Conservation (phyloP, 2,329 filamentous ascomycete species). For the Exserohilum turcica region DNA sequence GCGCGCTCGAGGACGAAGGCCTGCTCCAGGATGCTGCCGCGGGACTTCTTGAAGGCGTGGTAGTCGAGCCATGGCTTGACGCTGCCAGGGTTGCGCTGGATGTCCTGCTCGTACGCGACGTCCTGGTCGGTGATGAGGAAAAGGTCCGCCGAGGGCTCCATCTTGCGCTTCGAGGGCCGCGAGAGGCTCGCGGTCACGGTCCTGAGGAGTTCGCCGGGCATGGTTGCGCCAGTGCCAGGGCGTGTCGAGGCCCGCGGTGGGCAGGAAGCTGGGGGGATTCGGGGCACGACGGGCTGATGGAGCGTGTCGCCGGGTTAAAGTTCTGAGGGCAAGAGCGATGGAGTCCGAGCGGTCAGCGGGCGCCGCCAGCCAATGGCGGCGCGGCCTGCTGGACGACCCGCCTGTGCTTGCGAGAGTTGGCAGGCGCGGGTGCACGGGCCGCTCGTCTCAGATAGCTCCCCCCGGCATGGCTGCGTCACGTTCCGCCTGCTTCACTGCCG, state of each 20-base stretch:
- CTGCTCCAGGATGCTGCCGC: slow-evolving; percentile 85
- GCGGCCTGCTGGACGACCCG: slow-evolving; percentile 5
- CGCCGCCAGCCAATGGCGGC: slow-evolving; percentile 16
- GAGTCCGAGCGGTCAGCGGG: slow-evolving; percentile 19
- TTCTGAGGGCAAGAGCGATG: slow-evolving; percentile 21
- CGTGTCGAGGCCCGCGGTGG: slow-evolving; percentile 39
- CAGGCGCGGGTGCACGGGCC: slow-evolving; percentile 22
- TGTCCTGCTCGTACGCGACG: slow-evolving; percentile 94
- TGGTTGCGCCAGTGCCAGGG: slow-evolving; percentile 43
- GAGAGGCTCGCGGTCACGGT: slow-evolving; percentile 43
- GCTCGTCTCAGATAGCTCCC: slow-evolving; percentile 21
- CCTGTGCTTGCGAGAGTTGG: slow-evolving; percentile 19
- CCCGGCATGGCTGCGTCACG: slow-evolving; percentile 28
- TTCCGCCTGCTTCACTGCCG: slow-evolving; percentile 11
- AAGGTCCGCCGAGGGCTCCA: slow-evolving; percentile 45
- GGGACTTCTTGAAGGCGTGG: slow-evolving; percentile 85
- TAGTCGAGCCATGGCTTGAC: slow-evolving; percentile 96
- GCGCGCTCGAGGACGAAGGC: slow-evolving; percentile 88
- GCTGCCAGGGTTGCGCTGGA: slow-evolving; percentile 81
- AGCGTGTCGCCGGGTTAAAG: slow-evolving; percentile 25
- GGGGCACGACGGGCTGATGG: slow-evolving; percentile 34
- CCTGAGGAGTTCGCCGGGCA: slow-evolving; percentile 52
- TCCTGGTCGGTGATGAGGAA: slow-evolving; percentile 76
- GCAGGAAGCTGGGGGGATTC: slow-evolving; percentile 28
- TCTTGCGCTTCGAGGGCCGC: slow-evolving; percentile 45